Base-by-base conservation (phyloP, 805 yeast genomes). In the Komagataella populi region DNA sequence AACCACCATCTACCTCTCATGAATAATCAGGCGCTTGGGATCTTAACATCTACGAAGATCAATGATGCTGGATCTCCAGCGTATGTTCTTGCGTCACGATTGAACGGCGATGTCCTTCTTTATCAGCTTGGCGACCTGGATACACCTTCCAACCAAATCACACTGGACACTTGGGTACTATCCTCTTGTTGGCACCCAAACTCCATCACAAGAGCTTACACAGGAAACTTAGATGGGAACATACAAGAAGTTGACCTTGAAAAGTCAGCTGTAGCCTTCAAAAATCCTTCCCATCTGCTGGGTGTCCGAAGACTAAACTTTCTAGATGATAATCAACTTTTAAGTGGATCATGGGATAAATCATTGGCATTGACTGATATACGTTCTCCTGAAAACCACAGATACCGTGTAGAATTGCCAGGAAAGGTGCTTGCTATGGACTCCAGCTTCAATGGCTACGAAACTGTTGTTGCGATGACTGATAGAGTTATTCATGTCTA, bases 261-360 rank as follows among this genome's bases (percentile, higher is more conserved):
- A 51, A 72, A 57, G 59, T 18, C 57, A 63, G 45, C 30, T 51
- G 48, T 50, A 36, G n/a, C 48, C 12, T 48, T 55, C 0, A 48
- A 66, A 1, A 68, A 68, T 6, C 55, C 58, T 12, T 56, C 49
- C 10, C 81, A 77, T 51, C 52, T 55, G 3, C 55, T 62, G 23
- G 78, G 82, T 7, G 59, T 81, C 49, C 67, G 70, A 56, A 57
- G 62, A 57, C 59, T 63, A 49, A 55, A 57, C 24, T 45, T 60
- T 54, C 60, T 69, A 52, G 49, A 57, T 8, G 48, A 52, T 44
- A 57, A 66, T 6, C 60, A 67, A 16, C 55, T 66, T 1, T 51
- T 83, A 2, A 69, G 81, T 2, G 84, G 84, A 0, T 76, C 87
- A 0, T 83, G 88, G 81, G 84, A 81, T 59, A 77, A 76, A 3